A percentile compares a stretch with the other conserved stretches of the same genome.
These are phyloP conservation scores for Halophytophthora batemanensis DNA, from an alignment of 352 stramenopile species.

Conservation along the genomic window DNA sequence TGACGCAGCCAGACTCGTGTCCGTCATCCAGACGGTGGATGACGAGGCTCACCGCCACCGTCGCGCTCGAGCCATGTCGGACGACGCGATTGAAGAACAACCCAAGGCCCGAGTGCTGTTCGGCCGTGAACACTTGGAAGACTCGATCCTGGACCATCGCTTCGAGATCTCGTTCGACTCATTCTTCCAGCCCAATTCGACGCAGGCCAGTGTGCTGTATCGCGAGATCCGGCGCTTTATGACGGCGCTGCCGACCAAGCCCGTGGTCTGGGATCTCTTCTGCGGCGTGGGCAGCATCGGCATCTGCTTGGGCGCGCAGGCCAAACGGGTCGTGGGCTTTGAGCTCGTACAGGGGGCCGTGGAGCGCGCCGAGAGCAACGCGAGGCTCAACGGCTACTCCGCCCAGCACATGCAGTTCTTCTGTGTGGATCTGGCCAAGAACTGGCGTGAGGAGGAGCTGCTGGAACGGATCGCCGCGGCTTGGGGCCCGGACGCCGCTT, in stretches of 20 bases:
- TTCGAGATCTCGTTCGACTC: slow-evolving; percentile 73
- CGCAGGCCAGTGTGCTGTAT: slow-evolving; percentile 56
- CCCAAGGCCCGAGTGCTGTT: slow-evolving; percentile 32
- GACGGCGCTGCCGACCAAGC: slow-evolving; percentile 22
- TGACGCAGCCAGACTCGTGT: slow-evolving; percentile 34
- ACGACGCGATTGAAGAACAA: neutral
- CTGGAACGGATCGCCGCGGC: slow-evolving; percentile 20
- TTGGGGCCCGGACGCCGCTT: slow-evolving; percentile 2
- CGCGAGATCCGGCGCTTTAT: slow-evolving; percentile 44
- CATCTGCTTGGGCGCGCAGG: slow-evolving; percentile 59
- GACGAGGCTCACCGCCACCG: slow-evolving; percentile 53
- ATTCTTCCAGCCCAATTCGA: slow-evolving; percentile 80
- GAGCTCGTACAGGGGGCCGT: slow-evolving; percentile 64
- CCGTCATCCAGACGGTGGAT: slow-evolving; percentile 61
- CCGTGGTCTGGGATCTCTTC: slow-evolving; percentile 77
- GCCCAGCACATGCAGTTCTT: slow-evolving; percentile 60
- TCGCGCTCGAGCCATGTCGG: neutral
- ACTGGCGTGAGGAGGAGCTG: slow-evolving; percentile 42
- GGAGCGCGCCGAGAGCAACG: slow-evolving; percentile 49
- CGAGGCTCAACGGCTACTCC: slow-evolving; percentile 53
- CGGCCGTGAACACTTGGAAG: slow-evolving; percentile 42
- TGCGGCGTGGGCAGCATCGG: slow-evolving; percentile 79
- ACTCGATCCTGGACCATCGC: slow-evolving; percentile 52
- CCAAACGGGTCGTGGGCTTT: slow-evolving; percentile 55
- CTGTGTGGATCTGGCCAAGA: slow-evolving; percentile 53